phyloP scores from a whole-genome alignment of 148 eudicot species.

The Rhododendron molle region DNA sequence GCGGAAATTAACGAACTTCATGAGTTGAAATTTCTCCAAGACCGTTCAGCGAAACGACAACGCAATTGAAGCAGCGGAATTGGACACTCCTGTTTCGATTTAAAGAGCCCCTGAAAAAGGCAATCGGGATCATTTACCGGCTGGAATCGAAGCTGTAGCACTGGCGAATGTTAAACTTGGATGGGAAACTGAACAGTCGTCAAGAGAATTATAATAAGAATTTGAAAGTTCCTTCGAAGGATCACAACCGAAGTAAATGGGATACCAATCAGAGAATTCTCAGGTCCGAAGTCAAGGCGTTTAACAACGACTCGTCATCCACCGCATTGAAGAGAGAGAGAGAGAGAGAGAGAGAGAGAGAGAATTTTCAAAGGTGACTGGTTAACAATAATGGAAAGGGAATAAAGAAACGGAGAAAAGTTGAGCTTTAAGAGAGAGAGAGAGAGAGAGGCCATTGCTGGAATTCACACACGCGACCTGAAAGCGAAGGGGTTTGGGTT shows the following conservation, averaged over 20 bases:
- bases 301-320: background rate
- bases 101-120: background rate
- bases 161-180: background rate
- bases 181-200: background rate
- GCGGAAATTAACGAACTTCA: background rate
- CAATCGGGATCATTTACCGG: background rate
- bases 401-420: background rate
- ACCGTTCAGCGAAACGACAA: background rate
- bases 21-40: background rate
- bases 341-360: constrained; percentile 8
- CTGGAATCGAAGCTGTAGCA: background rate
- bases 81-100: background rate
- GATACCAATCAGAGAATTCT: background rate
- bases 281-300: background rate
- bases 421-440: background rate
- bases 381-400: background rate
- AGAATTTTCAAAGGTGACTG: constrained; percentile 2
- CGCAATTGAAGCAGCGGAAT: background rate
- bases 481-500: constrained; percentile 4
- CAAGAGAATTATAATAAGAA: too few species aligned
- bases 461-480: constrained; percentile 12
- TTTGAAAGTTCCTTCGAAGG: background rate
- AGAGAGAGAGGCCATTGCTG: constrained; percentile 19
- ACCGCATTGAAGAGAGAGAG: constrained; percentile 7
- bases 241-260: background rate